phyloP scores from a whole-genome alignment of 768 basidiomycete genomes.

The Cystofilobasidium capitatum region DNA sequence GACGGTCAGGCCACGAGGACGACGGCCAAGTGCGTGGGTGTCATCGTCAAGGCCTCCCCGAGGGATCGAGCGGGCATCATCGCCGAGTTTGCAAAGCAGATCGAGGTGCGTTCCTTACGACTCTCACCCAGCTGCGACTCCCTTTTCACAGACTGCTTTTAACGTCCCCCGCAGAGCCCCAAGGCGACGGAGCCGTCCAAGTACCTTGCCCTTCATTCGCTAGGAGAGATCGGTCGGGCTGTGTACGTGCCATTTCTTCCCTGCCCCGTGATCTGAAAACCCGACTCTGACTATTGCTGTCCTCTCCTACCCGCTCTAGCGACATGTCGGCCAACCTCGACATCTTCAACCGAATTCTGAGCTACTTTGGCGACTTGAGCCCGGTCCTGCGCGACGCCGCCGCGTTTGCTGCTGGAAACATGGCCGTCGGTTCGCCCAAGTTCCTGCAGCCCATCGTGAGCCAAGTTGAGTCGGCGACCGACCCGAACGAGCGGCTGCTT shows the following conservation, averaged over 20 bases:
- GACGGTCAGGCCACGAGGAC: conserved; percentile 44
- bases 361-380: conserved; percentile 64
- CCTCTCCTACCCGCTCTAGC: conserved; percentile 50
- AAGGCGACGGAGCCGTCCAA: conserved; percentile 53
- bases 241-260: conserved; percentile 49
- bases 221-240: conserved; percentile 87
- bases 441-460: conserved; percentile 80
- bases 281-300: no score
- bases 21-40: conserved; percentile 74
- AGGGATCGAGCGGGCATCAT: conserved; percentile 71
- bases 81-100: conserved; percentile 67
- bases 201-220: conserved; percentile 71
- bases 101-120: conserved; percentile 52
- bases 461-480: conserved; percentile 49
- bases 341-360: conserved; percentile 27
- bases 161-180: conserved; percentile 14
- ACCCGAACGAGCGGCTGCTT: conserved; percentile 68
- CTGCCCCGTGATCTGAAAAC: background rate
- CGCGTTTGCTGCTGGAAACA: conserved; percentile 90
- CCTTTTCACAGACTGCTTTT: background rate
- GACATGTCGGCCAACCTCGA: conserved; percentile 71
- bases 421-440: conserved; percentile 81
- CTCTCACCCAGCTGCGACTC: background rate
- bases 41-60: conserved; percentile 62
- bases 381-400: conserved; percentile 85